Percentiles rank a stretch among this genome's conserved stretches.
These are phyloP conservation scores for Populus tomentosa DNA, from an alignment of 441 rosid species.

Conservation along the genomic window DNA sequence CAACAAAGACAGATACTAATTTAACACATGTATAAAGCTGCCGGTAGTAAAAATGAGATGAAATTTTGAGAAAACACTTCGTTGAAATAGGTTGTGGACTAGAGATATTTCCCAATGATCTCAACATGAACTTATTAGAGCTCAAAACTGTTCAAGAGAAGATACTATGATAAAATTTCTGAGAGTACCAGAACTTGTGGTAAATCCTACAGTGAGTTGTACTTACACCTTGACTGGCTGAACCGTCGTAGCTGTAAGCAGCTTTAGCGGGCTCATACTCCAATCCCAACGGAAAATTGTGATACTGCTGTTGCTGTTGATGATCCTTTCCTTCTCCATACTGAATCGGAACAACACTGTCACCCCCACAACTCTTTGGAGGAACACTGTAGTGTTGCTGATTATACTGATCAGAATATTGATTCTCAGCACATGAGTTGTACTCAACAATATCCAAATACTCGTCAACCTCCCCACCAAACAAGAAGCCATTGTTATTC, in stretches of 20 bases:
- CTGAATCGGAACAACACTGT: slow-evolving; percentile 69
- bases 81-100: background rate
- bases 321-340: slow-evolving; percentile 44
- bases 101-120: background rate
- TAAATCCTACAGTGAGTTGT: background rate
- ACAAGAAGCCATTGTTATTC: slow-evolving; percentile 42
- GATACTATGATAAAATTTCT: background rate
- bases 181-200: background rate
- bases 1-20: background rate
- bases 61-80: background rate
- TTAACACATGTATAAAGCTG: background rate
- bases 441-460: slow-evolving; percentile 75
- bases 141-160: background rate
- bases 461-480: slow-evolving; percentile 54
- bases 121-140: background rate
- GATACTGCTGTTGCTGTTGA: slow-evolving; percentile 29
- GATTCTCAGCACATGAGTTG: slow-evolving; percentile 42
- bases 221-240: slow-evolving; percentile 47
- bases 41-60: background rate
- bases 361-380: slow-evolving; percentile 49
- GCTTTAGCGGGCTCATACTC: slow-evolving; percentile 49
- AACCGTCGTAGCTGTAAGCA: slow-evolving; percentile 42
- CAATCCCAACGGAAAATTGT: slow-evolving; percentile 43
- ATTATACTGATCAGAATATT: slow-evolving; percentile 34
- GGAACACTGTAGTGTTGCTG: slow-evolving; percentile 33